Evolutionary conservation across 345 rosid genomes (phyloP).

Genomic region (Litchi chinensis): DNA sequence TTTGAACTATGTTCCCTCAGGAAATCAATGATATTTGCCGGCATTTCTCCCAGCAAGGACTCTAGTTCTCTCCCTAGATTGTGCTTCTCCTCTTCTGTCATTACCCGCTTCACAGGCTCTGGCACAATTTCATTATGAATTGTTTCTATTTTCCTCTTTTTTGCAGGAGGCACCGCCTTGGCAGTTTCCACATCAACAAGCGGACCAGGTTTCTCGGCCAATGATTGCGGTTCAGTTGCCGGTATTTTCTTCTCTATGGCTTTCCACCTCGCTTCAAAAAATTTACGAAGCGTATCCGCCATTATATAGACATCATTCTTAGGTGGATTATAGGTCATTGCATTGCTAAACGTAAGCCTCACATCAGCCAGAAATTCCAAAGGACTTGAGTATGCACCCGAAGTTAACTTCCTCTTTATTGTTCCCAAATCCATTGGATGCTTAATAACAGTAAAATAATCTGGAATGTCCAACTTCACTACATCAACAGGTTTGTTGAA

Average conservation of each 20-base stretch:
- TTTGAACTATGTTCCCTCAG: conserved; percentile 72
- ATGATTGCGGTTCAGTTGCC: conserved; percentile 31
- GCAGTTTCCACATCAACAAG: conserved; percentile 39
- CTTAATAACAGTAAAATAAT: conserved; percentile 73
- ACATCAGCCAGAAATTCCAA: conserved; percentile 79
- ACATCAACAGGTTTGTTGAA: conserved; percentile 90
- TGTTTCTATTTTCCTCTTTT: conserved; percentile 66
- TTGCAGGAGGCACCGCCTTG: conserved; percentile 45
- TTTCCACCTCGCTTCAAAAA: conserved; percentile 86
- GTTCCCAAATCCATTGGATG: conserved; percentile 96
- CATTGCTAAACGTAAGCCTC: conserved; percentile 81
- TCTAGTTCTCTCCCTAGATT: conserved; percentile 61
- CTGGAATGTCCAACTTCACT: conserved; percentile 76
- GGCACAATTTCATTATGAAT: conserved; percentile 40
- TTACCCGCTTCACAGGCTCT: conserved; percentile 50
- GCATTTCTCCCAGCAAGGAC: conserved; percentile 68
- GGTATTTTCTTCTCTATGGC: conserved; percentile 70
- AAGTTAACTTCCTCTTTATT: conserved; percentile 57
- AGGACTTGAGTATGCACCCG: conserved; percentile 73
- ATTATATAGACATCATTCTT: conserved; percentile 78
- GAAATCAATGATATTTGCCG: conserved; percentile 70
- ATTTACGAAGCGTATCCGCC: conserved; percentile 78
- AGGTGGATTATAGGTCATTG: conserved; percentile 91
- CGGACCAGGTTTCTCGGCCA: conserved; percentile 38
- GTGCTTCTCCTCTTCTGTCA: conserved; percentile 71